Evolutionary conservation across 2,329 filamentous ascomycete species (phyloP), one percentile per base, ranked within the genome.

Genomic region (Claviceps sorghi): DNA sequence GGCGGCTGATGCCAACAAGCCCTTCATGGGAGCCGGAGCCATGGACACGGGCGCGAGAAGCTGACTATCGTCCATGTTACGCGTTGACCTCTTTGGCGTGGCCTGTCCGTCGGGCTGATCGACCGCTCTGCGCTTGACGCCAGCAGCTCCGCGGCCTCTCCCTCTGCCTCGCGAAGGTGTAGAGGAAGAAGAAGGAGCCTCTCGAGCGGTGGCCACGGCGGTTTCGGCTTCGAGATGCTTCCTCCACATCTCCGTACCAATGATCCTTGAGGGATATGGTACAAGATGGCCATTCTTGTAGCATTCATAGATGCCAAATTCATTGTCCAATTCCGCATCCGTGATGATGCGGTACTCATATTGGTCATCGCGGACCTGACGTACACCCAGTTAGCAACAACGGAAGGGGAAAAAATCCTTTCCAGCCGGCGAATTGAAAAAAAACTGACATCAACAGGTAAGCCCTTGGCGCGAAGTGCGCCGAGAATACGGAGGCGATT

Each of bases 81-180:
- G 64, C n/a, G 67, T 66, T 21, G 64, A 64, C 53, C 72, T 72
- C 66, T 80, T 80, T 30, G 72, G 66, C 1, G 70, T 69, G 1
- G 73, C 72, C 56, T 75, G 72, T 22, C 69, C 71, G 21, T 78
- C 75, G 1, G 68, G 69, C 54, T 74, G 72, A 30, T 71, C 72
- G 15, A 70, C 72, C 6, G 76, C 71, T 59, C 72, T 77, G 26
- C 77, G 72, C 65, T 79, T 80, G 55, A 60, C 63, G 51, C 60
- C 61, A 36, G 61, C 61, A 32, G 60, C 65, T 46, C 58, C 67
- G 59, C 57, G 62, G 50, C 62, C 68, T 62, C 60, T 64, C 57
- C 51, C 61, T 54, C 57, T 68, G 59, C 54, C 61, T 55, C 57
- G 67, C 56, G 56, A 60, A 38, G 61, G 57, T 34, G 59, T 60